Conservation (phyloP, 164 flowering plant genomes). For the Umbellularia californica region DNA sequence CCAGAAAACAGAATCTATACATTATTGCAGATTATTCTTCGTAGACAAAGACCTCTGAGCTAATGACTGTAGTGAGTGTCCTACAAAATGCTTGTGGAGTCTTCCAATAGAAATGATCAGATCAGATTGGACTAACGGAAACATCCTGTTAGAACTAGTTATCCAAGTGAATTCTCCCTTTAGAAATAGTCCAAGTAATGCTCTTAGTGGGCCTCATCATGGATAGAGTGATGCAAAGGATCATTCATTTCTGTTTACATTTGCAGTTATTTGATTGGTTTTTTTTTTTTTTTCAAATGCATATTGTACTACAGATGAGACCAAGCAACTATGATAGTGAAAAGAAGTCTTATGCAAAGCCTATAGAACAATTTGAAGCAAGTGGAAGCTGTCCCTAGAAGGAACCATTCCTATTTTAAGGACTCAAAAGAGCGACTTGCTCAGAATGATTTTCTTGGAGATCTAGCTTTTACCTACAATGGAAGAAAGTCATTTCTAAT, state of each 20-base stretch:
- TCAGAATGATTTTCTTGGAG: not conserved
- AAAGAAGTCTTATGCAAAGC: not conserved
- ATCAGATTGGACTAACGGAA: too few relatives aligned
- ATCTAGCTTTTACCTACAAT: not conserved
- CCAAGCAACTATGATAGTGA: not conserved
- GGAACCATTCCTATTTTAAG: slow-evolving; percentile 53
- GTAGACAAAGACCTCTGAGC: too few relatives aligned
- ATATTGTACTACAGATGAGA: not conserved
- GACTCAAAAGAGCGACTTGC: not conserved
- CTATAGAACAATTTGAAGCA: slow-evolving; percentile 38
- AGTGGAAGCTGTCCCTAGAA: slow-evolving; percentile 53
- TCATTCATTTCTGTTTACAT: too few relatives aligned
- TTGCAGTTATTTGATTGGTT: too few relatives aligned
- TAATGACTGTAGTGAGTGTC: too few relatives aligned
- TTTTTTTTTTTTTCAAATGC: not conserved
- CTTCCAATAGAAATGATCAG: too few relatives aligned
- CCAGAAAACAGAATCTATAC: too few relatives aligned
- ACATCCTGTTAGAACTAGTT: too few relatives aligned
- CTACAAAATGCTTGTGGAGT: too few relatives aligned
- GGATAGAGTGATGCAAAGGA: too few relatives aligned
- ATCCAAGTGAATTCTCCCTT: not conserved
- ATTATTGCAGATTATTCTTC: too few relatives aligned
- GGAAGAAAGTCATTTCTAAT: not conserved
- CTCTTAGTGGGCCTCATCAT: not conserved
- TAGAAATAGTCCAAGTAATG: too few relatives aligned